These are phyloP conservation scores for Erysimum cheiri DNA, from an alignment of 441 rosid genomes.

Conservation along the genomic window DNA sequence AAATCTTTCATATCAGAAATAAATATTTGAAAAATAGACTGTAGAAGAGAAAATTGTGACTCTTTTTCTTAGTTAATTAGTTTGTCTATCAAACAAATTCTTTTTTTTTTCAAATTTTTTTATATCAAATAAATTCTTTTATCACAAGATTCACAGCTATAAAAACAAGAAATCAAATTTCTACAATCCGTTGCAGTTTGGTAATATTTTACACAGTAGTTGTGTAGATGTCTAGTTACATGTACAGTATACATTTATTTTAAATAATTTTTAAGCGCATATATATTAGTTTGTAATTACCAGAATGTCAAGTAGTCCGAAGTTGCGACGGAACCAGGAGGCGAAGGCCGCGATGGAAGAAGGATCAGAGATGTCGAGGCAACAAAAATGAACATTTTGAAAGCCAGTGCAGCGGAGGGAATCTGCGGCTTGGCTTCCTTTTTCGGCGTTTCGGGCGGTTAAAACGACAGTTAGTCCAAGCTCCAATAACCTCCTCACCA, in stretches of 20 bases:
- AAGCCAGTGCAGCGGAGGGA: constrained; percentile 51
- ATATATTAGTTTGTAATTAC: constrained; percentile 41
- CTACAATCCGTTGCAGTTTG: neutral
- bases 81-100: neutral
- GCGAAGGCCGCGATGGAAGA: constrained; percentile 62
- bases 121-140: neutral
- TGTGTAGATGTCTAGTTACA: neutral
- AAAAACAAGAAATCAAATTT: neutral
- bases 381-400: constrained; percentile 47
- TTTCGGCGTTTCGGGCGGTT: constrained; percentile 70
- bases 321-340: constrained; percentile 49
- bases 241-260: neutral
- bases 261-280: neutral
- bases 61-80: neutral
- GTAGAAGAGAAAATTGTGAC: neutral
- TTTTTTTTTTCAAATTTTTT: too few relatives aligned
- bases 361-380: constrained; percentile 67
- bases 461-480: constrained; percentile 67
- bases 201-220: neutral
- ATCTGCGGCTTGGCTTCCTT: constrained; percentile 60
- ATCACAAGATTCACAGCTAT: neutral
- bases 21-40: neutral
- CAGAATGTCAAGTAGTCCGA: constrained; percentile 68
- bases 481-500: constrained; percentile 69
- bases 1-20: neutral